Evolutionary conservation across 2,329 filamentous ascomycete species (phyloP).

Genomic region (Talaromyces albobiverticillius): DNA sequence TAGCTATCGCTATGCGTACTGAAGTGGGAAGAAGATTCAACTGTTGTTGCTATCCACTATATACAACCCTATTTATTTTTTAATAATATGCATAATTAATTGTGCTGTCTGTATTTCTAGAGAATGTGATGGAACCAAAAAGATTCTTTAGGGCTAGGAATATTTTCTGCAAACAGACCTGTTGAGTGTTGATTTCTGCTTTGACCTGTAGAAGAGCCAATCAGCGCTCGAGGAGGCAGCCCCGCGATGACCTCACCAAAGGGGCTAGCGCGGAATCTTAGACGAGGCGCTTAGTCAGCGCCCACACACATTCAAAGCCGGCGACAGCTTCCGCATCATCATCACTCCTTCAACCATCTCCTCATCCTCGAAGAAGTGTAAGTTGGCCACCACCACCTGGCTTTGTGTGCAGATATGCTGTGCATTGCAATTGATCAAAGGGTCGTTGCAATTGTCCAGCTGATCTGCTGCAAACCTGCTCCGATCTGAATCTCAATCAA

Average conservation of each 20-base stretch:
- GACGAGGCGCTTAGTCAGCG: conserved; percentile 37
- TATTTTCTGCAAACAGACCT: too few species aligned
- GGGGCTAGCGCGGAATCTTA: conserved; percentile 12
- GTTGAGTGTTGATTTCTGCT: too few species aligned
- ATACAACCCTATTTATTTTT: too few species aligned
- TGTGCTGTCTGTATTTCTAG: too few species aligned
- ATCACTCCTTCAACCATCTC: conserved; percentile 43
- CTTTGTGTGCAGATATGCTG: background rate
- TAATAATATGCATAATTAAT: too few species aligned
- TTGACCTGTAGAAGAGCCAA: too few species aligned
- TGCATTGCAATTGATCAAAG: background rate
- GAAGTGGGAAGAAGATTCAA: too few species aligned
- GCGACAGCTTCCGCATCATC: conserved; percentile 27
- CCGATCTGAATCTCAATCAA: background rate
- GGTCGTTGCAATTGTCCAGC: background rate
- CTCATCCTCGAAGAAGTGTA: conserved; percentile 46
- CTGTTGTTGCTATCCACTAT: too few species aligned
- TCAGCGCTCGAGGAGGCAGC: background rate
- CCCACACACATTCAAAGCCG: conserved; percentile 38
- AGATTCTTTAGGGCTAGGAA: too few species aligned
- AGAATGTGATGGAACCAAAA: too few species aligned
- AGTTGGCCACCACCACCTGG: conserved; percentile 22
- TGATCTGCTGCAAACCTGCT: background rate
- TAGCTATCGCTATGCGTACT: conserved; percentile 40
- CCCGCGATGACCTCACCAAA: conserved; percentile 11